phyloP scores from a whole-genome alignment of 2,329 filamentous ascomycete genomes.

The Penicillium sp. region DNA sequence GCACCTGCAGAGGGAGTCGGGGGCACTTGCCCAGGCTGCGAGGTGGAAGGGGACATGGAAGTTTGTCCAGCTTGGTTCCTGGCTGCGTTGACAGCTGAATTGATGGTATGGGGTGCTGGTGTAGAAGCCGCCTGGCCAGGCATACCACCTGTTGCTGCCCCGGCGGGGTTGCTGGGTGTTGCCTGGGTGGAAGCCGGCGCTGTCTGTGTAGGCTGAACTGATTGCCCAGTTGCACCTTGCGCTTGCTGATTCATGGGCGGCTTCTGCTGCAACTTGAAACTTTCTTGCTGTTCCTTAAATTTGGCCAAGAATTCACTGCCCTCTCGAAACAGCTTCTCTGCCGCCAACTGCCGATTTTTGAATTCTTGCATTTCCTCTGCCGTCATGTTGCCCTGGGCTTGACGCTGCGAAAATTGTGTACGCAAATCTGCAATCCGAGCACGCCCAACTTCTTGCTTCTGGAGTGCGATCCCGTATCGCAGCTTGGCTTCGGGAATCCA shows the following conservation, averaged over 20 bases:
- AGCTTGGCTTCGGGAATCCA: constrained; percentile 46
- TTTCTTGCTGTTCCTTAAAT: constrained; percentile 46
- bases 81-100: constrained; percentile 44
- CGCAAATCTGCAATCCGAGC: constrained; percentile 41
- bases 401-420: constrained; percentile 35
- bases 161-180: constrained; percentile 11
- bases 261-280: constrained; percentile 36
- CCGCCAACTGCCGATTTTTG: constrained; percentile 38
- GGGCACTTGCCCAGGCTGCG: constrained; percentile 30
- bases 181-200: constrained; percentile 18
- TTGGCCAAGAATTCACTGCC: constrained; percentile 45
- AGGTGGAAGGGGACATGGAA: constrained; percentile 34
- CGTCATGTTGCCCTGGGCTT: constrained; percentile 36
- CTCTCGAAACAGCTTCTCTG: constrained; percentile 40
- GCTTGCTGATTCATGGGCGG: constrained; percentile 24
- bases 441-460: constrained; percentile 46
- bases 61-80: constrained; percentile 37
- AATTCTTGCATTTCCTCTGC: constrained; percentile 42
- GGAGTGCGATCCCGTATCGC: constrained; percentile 45
- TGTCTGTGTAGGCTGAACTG: constrained; percentile 16
- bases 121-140: constrained; percentile 31
- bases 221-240: constrained; percentile 15
- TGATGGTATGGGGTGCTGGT: constrained; percentile 44
- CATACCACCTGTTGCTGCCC: constrained; percentile 19
- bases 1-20: constrained; percentile 26